These are phyloP conservation scores for Vairimorpha ceranae DNA, from an alignment of 371 early-diverging fungal species.

Conservation along the genomic window DNA sequence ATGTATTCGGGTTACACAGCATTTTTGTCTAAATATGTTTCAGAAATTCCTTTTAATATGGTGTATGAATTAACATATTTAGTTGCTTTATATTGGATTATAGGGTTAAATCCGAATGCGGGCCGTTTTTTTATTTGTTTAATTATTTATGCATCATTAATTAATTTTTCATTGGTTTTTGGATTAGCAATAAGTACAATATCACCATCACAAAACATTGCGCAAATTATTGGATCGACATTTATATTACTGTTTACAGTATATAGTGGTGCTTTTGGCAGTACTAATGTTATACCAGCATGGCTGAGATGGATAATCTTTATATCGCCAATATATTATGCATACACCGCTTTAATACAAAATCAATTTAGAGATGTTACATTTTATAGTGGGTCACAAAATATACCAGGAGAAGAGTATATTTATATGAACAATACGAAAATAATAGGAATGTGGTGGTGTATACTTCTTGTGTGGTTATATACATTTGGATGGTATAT, in stretches of 20 bases:
- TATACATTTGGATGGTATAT: neutral
- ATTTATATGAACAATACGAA: neutral
- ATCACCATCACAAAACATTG: conserved; percentile 26
- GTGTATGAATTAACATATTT: conserved; percentile 49
- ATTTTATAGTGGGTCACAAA: neutral
- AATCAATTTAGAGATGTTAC: neutral
- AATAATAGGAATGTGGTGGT: conserved; percentile 7
- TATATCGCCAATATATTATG: conserved; percentile 60
- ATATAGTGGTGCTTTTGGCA: conserved; percentile 64
- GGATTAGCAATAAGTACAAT: conserved; percentile 60
- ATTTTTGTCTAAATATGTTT: conserved; percentile 63
- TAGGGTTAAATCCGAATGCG: conserved; percentile 56
- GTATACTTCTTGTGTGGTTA: neutral
- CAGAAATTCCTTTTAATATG: conserved; percentile 53
- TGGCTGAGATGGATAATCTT: conserved; percentile 64
- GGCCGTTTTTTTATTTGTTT: conserved; percentile 55
- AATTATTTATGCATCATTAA: conserved; percentile 59
- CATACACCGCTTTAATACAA: conserved; percentile 49
- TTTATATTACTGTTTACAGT: conserved; percentile 63
- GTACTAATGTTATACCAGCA: conserved; percentile 60
- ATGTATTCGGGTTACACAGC: conserved; percentile 62
- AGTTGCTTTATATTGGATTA: conserved; percentile 62
- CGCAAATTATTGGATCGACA: conserved; percentile 63
- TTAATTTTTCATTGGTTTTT: conserved; percentile 46
- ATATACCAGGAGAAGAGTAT: neutral